phyloP scores from a whole-genome alignment of 768 basidiomycete genomes.

The Gyrodon lividus region DNA sequence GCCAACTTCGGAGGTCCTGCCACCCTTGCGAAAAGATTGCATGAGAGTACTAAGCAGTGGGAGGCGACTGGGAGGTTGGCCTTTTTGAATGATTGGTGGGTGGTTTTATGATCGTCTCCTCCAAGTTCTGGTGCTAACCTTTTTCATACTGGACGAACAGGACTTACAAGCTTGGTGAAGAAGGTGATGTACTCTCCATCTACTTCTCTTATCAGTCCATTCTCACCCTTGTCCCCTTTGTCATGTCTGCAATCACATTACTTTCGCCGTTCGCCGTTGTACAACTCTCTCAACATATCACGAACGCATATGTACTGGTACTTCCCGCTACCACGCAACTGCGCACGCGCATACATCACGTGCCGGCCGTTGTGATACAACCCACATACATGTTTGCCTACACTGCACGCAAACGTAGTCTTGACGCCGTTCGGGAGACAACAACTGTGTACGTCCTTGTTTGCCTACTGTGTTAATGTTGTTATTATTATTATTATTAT shows the following conservation, averaged over 20 bases:
- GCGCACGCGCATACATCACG: background rate
- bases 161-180: conserved; percentile 90
- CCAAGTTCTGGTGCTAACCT: background rate
- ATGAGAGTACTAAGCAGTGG: conserved; percentile 56
- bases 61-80: conserved; percentile 60
- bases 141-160: conserved; percentile 34
- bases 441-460: conserved; percentile 63
- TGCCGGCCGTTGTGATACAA: background rate
- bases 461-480: background rate
- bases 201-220: background rate
- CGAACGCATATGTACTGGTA: no score
- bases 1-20: conserved; percentile 63
- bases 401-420: conserved; percentile 47
- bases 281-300: background rate
- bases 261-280: background rate
- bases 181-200: conserved; percentile 44
- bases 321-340: no score
- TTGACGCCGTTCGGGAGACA: conserved; percentile 89
- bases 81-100: conserved; percentile 84
- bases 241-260: background rate
- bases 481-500: no score
- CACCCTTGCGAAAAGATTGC: conserved; percentile 53
- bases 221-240: background rate
- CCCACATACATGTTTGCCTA: background rate
- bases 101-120: conserved; percentile 10